phyloP scores from a whole-genome alignment of 2,329 filamentous ascomycete genomes.

The Pseudocercospora crystallina region DNA sequence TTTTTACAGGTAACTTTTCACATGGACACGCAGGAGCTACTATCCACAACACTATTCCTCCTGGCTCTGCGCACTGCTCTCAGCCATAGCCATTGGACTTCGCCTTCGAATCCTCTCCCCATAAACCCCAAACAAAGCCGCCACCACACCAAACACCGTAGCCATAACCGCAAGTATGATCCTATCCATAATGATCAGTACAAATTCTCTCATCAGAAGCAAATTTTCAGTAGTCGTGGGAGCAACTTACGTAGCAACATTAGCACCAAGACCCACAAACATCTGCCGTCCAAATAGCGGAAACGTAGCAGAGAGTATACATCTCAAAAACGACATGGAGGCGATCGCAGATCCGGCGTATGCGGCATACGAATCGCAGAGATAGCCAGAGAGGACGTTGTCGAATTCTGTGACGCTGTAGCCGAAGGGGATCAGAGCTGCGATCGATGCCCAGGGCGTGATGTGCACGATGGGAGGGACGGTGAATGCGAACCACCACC shows the following conservation, averaged over 20 bases:
- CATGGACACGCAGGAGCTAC: too few species aligned
- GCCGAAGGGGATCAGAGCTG: conserved; percentile 43
- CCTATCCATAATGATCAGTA: background rate
- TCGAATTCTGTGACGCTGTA: conserved; percentile 51
- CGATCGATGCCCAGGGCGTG: conserved; percentile 22
- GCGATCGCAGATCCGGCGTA: conserved; percentile 48
- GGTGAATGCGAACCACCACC: conserved; percentile 49
- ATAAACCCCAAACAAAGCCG: conserved; percentile 10
- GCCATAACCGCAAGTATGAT: conserved; percentile 42
- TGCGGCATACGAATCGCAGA: conserved; percentile 46
- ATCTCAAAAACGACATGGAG: conserved; percentile 42
- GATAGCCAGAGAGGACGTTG: conserved; percentile 43
- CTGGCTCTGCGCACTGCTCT: too few species aligned
- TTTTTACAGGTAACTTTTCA: too few species aligned
- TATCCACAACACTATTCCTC: too few species aligned
- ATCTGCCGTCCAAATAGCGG: conserved; percentile 44
- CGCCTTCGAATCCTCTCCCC: conserved; percentile 9
- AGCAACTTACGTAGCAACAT: conserved; percentile 35
- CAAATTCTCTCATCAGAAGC: background rate
- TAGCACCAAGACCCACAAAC: conserved; percentile 41
- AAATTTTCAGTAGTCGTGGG: too few species aligned
- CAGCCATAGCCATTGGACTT: conserved; percentile 1
- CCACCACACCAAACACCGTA: conserved; percentile 29
- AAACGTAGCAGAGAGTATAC: conserved; percentile 40
- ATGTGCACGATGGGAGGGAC: conserved; percentile 44